Conservation (phyloP, 768 basidiomycete species). For the Crassisporium funariophilum region DNA sequence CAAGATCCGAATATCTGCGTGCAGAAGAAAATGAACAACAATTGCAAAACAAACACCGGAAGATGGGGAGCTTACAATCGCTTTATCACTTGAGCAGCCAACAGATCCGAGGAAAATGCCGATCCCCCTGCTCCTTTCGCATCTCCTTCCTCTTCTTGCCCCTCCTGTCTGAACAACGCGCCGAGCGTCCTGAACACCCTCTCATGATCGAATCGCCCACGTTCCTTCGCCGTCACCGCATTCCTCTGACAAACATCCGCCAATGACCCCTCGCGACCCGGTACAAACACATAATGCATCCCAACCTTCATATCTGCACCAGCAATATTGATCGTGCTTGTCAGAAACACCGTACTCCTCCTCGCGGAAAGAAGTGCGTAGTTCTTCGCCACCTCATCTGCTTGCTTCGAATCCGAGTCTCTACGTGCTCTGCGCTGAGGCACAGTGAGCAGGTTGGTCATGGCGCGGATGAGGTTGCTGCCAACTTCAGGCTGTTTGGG, state of each 20-base stretch:
- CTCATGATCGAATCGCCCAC: constrained; percentile 71
- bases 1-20: constrained; percentile 42
- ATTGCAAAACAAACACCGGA: constrained; percentile 3
- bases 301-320: constrained; percentile 60
- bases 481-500: constrained; percentile 49
- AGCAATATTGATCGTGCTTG: constrained; percentile 50
- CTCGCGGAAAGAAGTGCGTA: constrained; percentile 46
- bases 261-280: constrained; percentile 36
- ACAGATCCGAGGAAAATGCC: constrained; percentile 29
- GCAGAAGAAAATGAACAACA: constrained; percentile 1
- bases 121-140: not conserved
- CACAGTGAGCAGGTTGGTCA: constrained; percentile 74
- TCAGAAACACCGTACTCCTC: constrained; percentile 63
- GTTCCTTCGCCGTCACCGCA: constrained; percentile 55
- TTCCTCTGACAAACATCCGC: constrained; percentile 59
- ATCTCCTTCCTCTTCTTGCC: constrained; percentile 15
- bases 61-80: constrained; percentile 52
- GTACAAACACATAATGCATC: constrained; percentile 61
- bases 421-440: constrained; percentile 47
- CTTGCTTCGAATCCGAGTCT: constrained; percentile 41
- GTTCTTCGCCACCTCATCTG: constrained; percentile 41
- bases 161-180: constrained; percentile 42
- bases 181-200: constrained; percentile 61
- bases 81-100: constrained; percentile 42
- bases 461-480: constrained; percentile 67